phyloP scores from a whole-genome alignment of 768 basidiomycete species.

The Lactarius tabidus region DNA sequence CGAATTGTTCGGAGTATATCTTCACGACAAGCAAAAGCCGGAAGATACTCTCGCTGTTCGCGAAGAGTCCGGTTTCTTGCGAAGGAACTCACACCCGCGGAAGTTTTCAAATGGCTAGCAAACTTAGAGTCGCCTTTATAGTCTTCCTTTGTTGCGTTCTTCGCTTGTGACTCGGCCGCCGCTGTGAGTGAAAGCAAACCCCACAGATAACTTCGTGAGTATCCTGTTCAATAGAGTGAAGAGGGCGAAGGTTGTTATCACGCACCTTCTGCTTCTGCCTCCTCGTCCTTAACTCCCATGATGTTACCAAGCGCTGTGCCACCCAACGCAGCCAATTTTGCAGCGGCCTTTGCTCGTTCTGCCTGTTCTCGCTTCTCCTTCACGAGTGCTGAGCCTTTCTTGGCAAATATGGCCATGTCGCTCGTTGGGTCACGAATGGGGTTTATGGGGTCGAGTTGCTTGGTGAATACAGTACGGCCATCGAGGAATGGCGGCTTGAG shows the following conservation, averaged over 20 bases:
- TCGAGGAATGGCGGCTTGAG: slow-evolving; percentile 98
- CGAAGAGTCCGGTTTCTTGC: slow-evolving; percentile 79
- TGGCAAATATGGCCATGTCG: slow-evolving; percentile 93
- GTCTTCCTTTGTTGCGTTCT: slow-evolving; percentile 53
- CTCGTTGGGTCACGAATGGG: slow-evolving; percentile 91
- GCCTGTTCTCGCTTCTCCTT: slow-evolving; percentile 96
- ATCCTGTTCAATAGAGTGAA: slow-evolving; percentile 51
- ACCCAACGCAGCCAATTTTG: slow-evolving; percentile 87
- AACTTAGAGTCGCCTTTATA: slow-evolving; percentile 97
- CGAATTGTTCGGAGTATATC: slow-evolving; percentile 83
- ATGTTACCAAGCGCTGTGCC: slow-evolving; percentile 96
- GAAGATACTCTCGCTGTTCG: slow-evolving; percentile 94
- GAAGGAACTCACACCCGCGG: slow-evolving; percentile 75
- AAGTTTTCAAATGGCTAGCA: slow-evolving; percentile 84
- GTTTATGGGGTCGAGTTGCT: slow-evolving; percentile 95
- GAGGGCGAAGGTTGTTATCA: slow-evolving; percentile 28
- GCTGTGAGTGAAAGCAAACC: slow-evolving; percentile 38
- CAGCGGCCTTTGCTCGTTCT: slow-evolving; percentile 93
- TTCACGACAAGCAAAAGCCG: slow-evolving; percentile 96
- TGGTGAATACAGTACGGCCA: slow-evolving; percentile 92
- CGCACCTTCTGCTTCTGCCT: slow-evolving; percentile 88
- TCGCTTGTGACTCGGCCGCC: slow-evolving; percentile 45
- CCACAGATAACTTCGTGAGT: slow-evolving; percentile 63
- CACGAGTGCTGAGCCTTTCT: slow-evolving; percentile 93
- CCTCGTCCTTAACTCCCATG: slow-evolving; percentile 95